phyloP scores from a whole-genome alignment of 208 protist genomes.

The Histomonas meleagridis region DNA sequence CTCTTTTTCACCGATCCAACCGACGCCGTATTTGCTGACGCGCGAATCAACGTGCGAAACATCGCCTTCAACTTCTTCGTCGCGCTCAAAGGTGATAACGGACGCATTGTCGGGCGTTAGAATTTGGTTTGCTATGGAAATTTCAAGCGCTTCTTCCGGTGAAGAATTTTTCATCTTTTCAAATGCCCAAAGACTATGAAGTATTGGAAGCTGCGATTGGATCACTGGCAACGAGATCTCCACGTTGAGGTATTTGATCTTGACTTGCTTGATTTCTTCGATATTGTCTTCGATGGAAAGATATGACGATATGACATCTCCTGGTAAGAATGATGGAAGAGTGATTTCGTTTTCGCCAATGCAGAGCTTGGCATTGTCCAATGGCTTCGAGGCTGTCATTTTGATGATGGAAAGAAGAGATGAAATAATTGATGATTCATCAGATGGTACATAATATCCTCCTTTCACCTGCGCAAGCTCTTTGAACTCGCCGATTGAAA shows the following conservation, averaged over 20 bases:
- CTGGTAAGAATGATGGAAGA: not conserved
- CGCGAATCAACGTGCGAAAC: not conserved
- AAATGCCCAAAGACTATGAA: not conserved
- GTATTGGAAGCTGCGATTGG: not conserved
- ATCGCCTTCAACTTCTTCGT: constrained; percentile 33
- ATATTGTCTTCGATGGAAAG: not conserved
- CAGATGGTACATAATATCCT: not conserved
- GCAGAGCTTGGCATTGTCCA: not conserved
- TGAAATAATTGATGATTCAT: not conserved
- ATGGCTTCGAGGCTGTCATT: not conserved
- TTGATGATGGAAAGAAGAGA: not conserved
- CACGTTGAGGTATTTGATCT: not conserved
- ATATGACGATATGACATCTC: not conserved
- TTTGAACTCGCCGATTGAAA: not conserved
- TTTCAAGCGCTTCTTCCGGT: not conserved
- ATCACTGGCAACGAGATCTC: not conserved
- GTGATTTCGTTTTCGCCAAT: not conserved
- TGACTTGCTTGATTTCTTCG: not conserved
- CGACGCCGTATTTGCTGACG: not conserved
- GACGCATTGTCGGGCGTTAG: not conserved
- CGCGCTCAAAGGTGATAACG: not conserved
- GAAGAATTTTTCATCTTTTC: not conserved
- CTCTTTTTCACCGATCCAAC: not conserved
- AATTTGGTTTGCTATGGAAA: not conserved
- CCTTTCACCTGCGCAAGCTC: not conserved